Conservation (phyloP, 306 rosid species). For the Vachellia pachyceras region DNA sequence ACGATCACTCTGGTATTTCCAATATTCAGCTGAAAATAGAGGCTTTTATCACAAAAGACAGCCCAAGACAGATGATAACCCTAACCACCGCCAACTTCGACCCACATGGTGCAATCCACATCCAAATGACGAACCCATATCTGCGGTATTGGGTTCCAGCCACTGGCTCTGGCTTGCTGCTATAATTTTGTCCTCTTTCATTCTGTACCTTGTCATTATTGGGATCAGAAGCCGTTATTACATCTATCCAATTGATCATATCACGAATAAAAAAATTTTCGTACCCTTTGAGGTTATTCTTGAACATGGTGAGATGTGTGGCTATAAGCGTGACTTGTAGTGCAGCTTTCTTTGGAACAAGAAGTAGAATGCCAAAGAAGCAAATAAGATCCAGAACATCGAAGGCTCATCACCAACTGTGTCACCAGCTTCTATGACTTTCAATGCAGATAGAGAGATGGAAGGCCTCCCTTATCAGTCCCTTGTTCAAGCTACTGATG, state of each 20-base stretch:
- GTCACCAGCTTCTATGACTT: constrained; percentile 34
- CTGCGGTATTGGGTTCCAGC: constrained; percentile 56
- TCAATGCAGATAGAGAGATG: constrained; percentile 51
- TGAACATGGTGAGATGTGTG: constrained; percentile 52
- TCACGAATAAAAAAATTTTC: constrained; percentile 48
- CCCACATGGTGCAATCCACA: constrained; percentile 55
- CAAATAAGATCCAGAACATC: constrained; percentile 52
- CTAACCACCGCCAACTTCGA: constrained; percentile 13
- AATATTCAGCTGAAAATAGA: constrained; percentile 56
- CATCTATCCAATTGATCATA: constrained; percentile 67
- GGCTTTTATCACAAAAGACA: constrained; percentile 71
- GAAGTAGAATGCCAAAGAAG: constrained; percentile 42
- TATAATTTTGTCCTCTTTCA: constrained; percentile 62
- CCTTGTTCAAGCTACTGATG: constrained; percentile 50
- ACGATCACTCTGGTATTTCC: constrained; percentile 42
- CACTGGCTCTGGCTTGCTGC: constrained; percentile 76
- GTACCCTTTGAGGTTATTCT: constrained; percentile 39
- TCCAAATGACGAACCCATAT: constrained; percentile 52
- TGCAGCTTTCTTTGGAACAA: constrained; percentile 59
- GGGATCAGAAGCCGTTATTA: constrained; percentile 52
- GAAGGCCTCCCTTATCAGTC: constrained; percentile 64
- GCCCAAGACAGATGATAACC: constrained; percentile 13
- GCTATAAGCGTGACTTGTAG: constrained; percentile 49
- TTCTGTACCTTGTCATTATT: constrained; percentile 54
- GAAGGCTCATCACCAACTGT: constrained; percentile 42